Evolutionary conservation across 306 rosid species (phyloP), one percentile per base, ranked within the genome.

Genomic region (Cicer cuneatum): DNA sequence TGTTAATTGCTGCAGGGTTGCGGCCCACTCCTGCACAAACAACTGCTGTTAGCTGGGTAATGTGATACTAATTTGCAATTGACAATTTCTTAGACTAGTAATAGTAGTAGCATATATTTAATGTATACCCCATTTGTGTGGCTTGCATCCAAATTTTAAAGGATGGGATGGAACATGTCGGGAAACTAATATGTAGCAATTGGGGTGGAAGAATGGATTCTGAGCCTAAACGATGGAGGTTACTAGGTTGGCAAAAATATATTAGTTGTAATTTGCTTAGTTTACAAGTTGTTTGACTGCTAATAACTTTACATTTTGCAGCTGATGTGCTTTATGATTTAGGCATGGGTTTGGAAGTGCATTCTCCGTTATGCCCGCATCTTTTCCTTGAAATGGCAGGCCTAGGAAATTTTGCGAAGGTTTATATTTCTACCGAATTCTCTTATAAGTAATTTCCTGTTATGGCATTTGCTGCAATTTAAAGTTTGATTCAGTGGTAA

Each of bases 11-110:
- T 88, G 98, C 98, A 82, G 98, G 98, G 79, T 87, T 94, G 86
- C 87, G 96, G 65, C 98, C 98, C 18, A 91, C 97, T n/a, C 92
- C 98, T 53, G 98, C 96, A 43, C 97, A 94, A 71, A 90, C 98
- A 70, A 94, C 98, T 52, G 98, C 86, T 45, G 98, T 91, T 65
- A 91, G 96, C 70, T 94, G 98, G 98, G 98, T 94, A 90, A 88
- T 81, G 37, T 85, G 52, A 78, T 37, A 12, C 58, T 74, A 40
- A 69, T 60, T 78, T 62, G 29, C 40, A 38, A 37, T 57, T 45
- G 35, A 15, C 67, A 53, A 18, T 61, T 37, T 78, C 62, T 78
- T 69, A 40, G 49, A 35, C 29, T 19, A 73, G 69, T 81, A 21
- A 7, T n/a, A n/a, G n/a, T 46, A 35, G 54, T 62, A 15, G n/a